Base-by-base conservation (phyloP, 2,329 filamentous ascomycete genomes). In the Didymella keratinophila region DNA sequence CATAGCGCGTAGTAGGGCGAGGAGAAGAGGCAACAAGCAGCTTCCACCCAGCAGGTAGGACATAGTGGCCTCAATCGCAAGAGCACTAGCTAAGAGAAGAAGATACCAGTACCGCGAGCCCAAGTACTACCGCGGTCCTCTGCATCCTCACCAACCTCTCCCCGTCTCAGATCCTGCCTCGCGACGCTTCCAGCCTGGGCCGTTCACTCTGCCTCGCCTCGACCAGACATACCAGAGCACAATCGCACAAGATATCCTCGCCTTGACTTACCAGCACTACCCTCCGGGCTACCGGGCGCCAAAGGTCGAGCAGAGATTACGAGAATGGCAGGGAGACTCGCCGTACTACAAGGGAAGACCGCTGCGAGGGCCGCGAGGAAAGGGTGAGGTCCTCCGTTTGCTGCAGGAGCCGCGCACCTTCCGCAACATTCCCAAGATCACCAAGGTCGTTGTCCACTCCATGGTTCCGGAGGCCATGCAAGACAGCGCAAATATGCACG, bases 91-190 rank as follows among this genome's bases (percentile, higher is more conserved):
- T 59, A 46, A 67, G 43, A 49, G 32, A 20, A 18, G 3, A 62
- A 96, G 94, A 84, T 99, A 98, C 81, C 91, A 96, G 79, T 98
- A 90, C 79, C 92, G 93, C 65, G 89, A 94, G 49, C 95, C 95
- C 63, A 95, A 94, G 81, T 99, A 93, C 84, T 89, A 97, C 78
- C 91, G 94, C 72, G 95, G 95, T 56, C 93, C 93, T 64, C 84
- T 98, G 23, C 93, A 98, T 76, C 95, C 95, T 49, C 88, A 97
- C 71, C 92, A 97, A 80, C 91, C 92, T 58, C 94, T 92, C n/a
- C 85, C 88, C 37, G 86, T 88, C 50, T 95, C 93, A 62, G 91
- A 97, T 71, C 93, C 93, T 0, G 86, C 89, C 27, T 97, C 95
- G 58, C 90, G 95, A 74, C 84, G 92, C 73, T 99, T 95, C 77